Percentiles rank a stretch among this genome's conserved stretches.
Conservation (phyloP, 176 grass and related monocot genomes). For the Puya raimondii region DNA sequence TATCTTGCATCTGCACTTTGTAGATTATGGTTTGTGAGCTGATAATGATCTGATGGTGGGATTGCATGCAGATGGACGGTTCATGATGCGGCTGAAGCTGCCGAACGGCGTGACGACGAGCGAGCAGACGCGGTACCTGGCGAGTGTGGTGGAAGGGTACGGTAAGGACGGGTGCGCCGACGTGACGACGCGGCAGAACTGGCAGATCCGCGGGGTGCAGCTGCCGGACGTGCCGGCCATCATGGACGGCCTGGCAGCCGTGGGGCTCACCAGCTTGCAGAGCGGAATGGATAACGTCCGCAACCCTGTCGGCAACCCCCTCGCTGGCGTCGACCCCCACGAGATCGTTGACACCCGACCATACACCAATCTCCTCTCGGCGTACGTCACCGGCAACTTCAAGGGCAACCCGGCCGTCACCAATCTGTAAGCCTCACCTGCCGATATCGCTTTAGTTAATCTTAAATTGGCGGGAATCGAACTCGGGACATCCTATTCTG, state of each 20-base stretch:
- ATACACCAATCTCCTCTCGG: constrained; percentile 79
- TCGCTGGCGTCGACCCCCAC: constrained; percentile 75
- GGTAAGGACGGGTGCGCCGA: constrained; percentile 77
- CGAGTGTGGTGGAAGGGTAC: constrained; percentile 71
- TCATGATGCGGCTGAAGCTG: constrained; percentile 98
- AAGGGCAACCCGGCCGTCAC: constrained; percentile 57
- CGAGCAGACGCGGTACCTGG: constrained; percentile 90
- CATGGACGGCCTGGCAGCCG: constrained; percentile 54
- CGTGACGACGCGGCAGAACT: constrained; percentile 95
- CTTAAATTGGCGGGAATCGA: not conserved
- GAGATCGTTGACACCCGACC: constrained; percentile 93
- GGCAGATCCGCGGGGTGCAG: constrained; percentile 93
- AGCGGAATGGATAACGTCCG: constrained; percentile 98
- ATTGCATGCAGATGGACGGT: constrained; percentile 54
- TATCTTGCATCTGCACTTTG: too few species aligned
- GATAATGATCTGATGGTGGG: not conserved
- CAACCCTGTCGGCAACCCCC: constrained; percentile 92
- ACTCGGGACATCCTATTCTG: too few species aligned
- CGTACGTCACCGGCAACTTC: constrained; percentile 65
- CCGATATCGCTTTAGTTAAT: not conserved
- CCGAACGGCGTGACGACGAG: constrained; percentile 95
- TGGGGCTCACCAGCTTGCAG: constrained; percentile 90
- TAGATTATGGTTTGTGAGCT: not conserved
- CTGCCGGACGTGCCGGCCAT: constrained; percentile 78
- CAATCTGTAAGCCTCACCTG: constrained; percentile 49